Evolutionary conservation across 257 asterid genomes (phyloP).

Genomic region (Mitragyna speciosa): DNA sequence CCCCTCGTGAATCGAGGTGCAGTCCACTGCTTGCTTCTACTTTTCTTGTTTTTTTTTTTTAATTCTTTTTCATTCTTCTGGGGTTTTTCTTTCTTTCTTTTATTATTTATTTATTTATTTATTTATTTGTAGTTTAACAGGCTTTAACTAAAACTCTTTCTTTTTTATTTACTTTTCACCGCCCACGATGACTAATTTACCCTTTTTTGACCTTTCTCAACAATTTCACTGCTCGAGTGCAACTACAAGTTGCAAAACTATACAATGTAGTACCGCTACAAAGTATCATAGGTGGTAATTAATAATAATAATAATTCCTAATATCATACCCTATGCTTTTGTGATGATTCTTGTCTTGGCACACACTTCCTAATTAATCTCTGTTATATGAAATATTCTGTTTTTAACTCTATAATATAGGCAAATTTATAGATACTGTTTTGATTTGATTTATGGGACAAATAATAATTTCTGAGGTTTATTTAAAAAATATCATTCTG

Average conservation of each 20-base stretch:
- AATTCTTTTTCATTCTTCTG: background rate
- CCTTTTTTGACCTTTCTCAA: conserved; percentile 3
- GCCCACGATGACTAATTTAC: background rate
- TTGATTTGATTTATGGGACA: too few species aligned
- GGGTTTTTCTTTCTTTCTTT: background rate
- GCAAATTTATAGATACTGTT: too few species aligned
- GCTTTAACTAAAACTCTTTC: background rate
- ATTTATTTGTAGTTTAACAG: too few species aligned
- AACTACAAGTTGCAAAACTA: background rate
- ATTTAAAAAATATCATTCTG: too few species aligned
- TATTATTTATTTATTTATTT: too few species aligned
- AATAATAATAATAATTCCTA: background rate
- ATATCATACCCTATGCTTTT: background rate
- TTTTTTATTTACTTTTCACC: background rate
- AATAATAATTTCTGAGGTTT: too few species aligned
- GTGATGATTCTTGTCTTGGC: background rate
- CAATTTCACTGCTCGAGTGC: background rate
- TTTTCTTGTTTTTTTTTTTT: background rate
- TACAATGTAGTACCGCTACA: background rate
- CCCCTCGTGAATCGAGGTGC: conserved; percentile 22
- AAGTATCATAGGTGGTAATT: background rate
- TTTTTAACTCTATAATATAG: too few species aligned
- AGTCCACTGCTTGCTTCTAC: background rate
- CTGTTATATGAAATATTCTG: too few species aligned
- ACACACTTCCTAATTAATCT: too few species aligned